Evolutionary conservation across 2,329 filamentous ascomycete species (phyloP).

Genomic region (Exophiala calicioides): DNA sequence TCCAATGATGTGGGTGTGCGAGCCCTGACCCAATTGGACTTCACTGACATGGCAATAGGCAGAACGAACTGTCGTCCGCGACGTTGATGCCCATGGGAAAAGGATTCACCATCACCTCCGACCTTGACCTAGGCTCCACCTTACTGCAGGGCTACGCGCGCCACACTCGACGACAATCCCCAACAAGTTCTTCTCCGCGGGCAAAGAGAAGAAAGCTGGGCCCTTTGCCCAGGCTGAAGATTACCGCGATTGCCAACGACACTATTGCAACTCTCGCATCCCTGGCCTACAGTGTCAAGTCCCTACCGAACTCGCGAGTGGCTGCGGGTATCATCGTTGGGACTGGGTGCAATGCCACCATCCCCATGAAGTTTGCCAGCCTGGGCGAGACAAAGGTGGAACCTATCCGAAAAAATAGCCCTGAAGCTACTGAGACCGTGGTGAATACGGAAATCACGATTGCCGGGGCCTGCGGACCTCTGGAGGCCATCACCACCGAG

Average conservation of each 20-base stretch:
- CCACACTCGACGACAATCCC: slow-evolving; percentile 45
- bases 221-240: slow-evolving; percentile 64
- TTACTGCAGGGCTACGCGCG: slow-evolving; percentile 56
- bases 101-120: slow-evolving; percentile 58
- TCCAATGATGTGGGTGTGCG: slow-evolving; percentile 48
- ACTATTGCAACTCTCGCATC: slow-evolving; percentile 77
- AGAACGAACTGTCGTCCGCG: slow-evolving; percentile 56
- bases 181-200: slow-evolving; percentile 41
- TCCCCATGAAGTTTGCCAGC: slow-evolving; percentile 65
- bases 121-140: slow-evolving; percentile 57
- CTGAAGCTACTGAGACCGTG: slow-evolving; percentile 64
- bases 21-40: neutral
- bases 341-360: slow-evolving; percentile 78
- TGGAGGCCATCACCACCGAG: slow-evolving; percentile 65
- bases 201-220: slow-evolving; percentile 46
- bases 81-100: slow-evolving; percentile 61
- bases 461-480: slow-evolving; percentile 68
- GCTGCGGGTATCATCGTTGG: slow-evolving; percentile 80
- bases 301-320: slow-evolving; percentile 62
- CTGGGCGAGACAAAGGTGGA: slow-evolving; percentile 65
- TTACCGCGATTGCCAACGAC: slow-evolving; percentile 79
- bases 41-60: slow-evolving; percentile 37
- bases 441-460: slow-evolving; percentile 87
- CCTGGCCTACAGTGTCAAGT: slow-evolving; percentile 70
- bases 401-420: slow-evolving; percentile 49